phyloP scores from a whole-genome alignment of 176 grass and related monocot genomes.

The Ensete ventricosum region DNA sequence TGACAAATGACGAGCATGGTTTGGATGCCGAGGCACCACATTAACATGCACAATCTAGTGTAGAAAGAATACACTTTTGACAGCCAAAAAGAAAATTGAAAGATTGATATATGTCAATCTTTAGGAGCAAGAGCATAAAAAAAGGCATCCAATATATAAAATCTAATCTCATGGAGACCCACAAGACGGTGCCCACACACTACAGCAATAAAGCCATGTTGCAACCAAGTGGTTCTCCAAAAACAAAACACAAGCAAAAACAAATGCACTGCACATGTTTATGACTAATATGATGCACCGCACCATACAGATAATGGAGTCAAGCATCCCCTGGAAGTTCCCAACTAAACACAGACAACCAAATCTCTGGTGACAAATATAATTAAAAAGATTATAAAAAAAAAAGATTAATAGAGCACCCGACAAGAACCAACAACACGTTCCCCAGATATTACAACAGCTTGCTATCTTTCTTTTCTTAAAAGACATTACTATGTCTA shows the following conservation, averaged over 20 bases:
- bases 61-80: neutral
- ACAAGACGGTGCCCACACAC: neutral
- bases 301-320: neutral
- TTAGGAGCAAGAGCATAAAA: neutral
- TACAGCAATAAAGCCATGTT: neutral
- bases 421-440: neutral
- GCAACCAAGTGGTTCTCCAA: neutral
- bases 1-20: neutral
- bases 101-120: neutral
- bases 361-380: slow-evolving; percentile 4
- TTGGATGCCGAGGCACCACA: neutral
- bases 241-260: neutral
- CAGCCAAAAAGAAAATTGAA: neutral
- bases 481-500: neutral
- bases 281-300: neutral
- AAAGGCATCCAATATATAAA: neutral
- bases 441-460: neutral
- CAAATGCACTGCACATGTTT: neutral
- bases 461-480: neutral
- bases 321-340: neutral
- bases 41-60: neutral
- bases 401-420: neutral
- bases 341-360: neutral
- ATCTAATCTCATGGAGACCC: neutral
- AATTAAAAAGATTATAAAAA: neutral